These are phyloP conservation scores for Pseudopyrenochaeta lycopersici DNA, from an alignment of 2,329 filamentous ascomycete genomes.

Conservation along the genomic window DNA sequence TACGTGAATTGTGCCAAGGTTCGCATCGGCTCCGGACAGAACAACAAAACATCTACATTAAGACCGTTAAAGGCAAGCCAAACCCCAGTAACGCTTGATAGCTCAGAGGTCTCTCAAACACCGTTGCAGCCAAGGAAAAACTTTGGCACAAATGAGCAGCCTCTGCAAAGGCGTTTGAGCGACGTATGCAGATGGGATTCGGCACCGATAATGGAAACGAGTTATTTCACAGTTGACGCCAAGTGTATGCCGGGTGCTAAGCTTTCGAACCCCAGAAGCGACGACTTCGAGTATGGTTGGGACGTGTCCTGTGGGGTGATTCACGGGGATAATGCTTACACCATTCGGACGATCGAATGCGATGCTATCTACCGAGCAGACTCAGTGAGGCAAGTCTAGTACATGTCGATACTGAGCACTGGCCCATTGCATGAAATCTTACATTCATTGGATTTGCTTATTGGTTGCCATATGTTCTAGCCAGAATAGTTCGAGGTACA, in stretches of 20 bases:
- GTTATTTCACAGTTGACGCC: conserved; percentile 46
- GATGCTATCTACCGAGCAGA: too few relatives aligned
- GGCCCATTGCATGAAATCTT: too few relatives aligned
- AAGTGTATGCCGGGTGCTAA: conserved; percentile 39
- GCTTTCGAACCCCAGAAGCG: background rate
- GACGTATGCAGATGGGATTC: conserved; percentile 38
- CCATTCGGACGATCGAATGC: too few relatives aligned
- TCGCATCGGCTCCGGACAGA: conserved; percentile 38
- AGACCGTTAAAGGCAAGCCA: too few relatives aligned
- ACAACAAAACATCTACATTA: too few relatives aligned
- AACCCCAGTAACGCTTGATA: too few relatives aligned
- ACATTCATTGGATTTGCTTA: too few relatives aligned
- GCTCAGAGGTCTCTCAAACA: background rate
- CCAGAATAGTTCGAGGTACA: too few relatives aligned
- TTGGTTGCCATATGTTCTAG: too few relatives aligned
- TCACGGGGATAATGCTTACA: too few relatives aligned
- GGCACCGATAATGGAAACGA: conserved; percentile 50
- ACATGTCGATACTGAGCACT: too few relatives aligned
- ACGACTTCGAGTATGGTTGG: conserved; percentile 48
- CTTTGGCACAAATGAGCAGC: background rate
- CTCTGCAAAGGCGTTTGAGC: conserved; percentile 18
- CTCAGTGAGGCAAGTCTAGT: too few relatives aligned
- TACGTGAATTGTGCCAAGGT: conserved; percentile 56
- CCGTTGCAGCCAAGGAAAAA: background rate
- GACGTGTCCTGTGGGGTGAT: conserved; percentile 41